phyloP scores from a whole-genome alignment of 2,329 filamentous ascomycete genomes.

The Calonectria pseudoreteaudii region DNA sequence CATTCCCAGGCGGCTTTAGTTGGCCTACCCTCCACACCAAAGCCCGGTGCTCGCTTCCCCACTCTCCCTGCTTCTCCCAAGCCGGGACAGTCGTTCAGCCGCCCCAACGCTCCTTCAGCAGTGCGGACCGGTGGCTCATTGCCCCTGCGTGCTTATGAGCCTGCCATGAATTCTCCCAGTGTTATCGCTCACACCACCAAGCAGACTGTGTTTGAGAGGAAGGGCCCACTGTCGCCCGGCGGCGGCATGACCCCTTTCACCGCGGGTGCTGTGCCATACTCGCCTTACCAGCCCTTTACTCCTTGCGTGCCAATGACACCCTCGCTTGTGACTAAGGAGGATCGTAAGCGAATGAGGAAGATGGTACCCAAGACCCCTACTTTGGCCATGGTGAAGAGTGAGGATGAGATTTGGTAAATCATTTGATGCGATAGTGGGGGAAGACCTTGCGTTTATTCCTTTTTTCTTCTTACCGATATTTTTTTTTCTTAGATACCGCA shows the following conservation, averaged over 20 bases:
- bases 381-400: constrained; percentile 69
- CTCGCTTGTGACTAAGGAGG: constrained; percentile 76
- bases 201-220: constrained; percentile 73
- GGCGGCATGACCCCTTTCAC: constrained; percentile 73
- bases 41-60: constrained; percentile 47
- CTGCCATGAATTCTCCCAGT: constrained; percentile 63
- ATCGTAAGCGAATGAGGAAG: constrained; percentile 76
- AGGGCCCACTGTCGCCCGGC: constrained; percentile 64
- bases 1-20: constrained; percentile 63
- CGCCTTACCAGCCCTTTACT: constrained; percentile 83
- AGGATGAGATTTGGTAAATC: constrained; percentile 73
- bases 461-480: constrained; percentile 13
- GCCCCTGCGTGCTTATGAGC: constrained; percentile 72
- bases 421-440: constrained; percentile 9
- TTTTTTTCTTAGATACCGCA: constrained; percentile 41
- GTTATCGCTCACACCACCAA: constrained; percentile 64
- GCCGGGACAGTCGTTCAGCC: constrained; percentile 62
- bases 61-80: constrained; percentile 63
- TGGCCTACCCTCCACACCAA: constrained; percentile 61
- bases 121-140: constrained; percentile 68
- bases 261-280: constrained; percentile 75
- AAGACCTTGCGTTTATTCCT: constrained; percentile 23
- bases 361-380: constrained; percentile 73
- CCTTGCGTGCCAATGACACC: constrained; percentile 82
- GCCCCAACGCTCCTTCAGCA: constrained; percentile 63